phyloP scores from a whole-genome alignment of 2,329 filamentous ascomycete species.

The Cryphonectria nitschkei region DNA sequence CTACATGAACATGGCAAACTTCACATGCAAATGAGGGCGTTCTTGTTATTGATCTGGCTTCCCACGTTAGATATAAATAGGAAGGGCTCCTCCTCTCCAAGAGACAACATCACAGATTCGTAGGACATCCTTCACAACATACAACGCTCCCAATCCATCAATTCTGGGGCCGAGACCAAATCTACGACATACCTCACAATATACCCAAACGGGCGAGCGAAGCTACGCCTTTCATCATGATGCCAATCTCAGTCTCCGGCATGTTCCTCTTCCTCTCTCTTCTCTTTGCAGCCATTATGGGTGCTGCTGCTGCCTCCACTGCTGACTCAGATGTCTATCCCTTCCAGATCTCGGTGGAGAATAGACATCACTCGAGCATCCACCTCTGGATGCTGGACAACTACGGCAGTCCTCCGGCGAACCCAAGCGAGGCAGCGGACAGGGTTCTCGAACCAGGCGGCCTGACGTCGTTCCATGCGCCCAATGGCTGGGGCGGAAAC shows the following conservation, averaged over 20 bases:
- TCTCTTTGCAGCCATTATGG: not conserved
- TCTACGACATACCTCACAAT: no score
- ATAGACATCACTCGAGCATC: not conserved
- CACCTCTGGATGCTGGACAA: slow-evolving; percentile 3
- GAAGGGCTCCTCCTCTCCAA: not conserved
- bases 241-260: not conserved
- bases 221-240: not conserved
- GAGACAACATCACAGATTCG: not conserved
- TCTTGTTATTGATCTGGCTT: not conserved
- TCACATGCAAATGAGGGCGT: not conserved
- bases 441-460: not conserved
- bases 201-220: no score
- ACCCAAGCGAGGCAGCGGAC: not conserved
- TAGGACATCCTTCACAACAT: not conserved
- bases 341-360: not conserved
- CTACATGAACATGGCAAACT: not conserved
- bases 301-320: not conserved
- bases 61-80: not conserved
- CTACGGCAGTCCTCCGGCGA: not conserved
- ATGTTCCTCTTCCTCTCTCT: not conserved
- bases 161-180: not conserved
- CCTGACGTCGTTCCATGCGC: not conserved
- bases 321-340: not conserved
- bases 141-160: not conserved
- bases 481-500: not conserved